Base-by-base conservation (phyloP, 2,329 filamentous ascomycete species). In the Cordyceps sp. region DNA sequence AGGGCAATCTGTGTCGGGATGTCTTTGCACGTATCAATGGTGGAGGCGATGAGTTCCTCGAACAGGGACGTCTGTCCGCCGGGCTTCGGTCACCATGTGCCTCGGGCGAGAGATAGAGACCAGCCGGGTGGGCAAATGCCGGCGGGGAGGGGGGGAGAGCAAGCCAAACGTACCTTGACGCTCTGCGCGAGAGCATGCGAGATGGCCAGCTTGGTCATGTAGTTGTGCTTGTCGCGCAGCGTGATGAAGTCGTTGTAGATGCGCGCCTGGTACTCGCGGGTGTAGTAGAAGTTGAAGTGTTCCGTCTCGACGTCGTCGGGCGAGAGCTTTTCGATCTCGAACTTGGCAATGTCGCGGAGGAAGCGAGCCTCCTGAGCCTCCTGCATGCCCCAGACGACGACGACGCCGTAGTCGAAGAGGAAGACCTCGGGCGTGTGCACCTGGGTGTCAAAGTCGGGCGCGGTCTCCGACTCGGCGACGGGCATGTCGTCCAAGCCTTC, bases 201-300 rank as follows among this genome's bases (percentile, higher is more conserved):
- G 49, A 96, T 96, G 34, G 88, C 85, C 24, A 96, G 64, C 59
- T 96, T 96, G 43, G 80, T 92, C 90, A 96, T 96, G 60, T 96
- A 93, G 55, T 93, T 93, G 47, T 77, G 77, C 57, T 93, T 93
- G 46, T 96, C 88, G 30, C 86, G 70, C 37, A 98, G 58, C 3
- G 83, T 90, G 55, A 98, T 98, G 47, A 98, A 98, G 57, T 98
- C 90, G 56, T 98, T 98, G 68, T 98, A 98, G 54, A 98, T 98
- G 32, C 90, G 78, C 16, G 90, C 84, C 57, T 98, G 92, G 53
- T 98, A 98, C 51, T 96, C 88, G 46, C 81, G 73, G 4, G 90
- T 96, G 60, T 98, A 96, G 62, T 98, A 98, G 55, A 96, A 98
- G 54, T 98, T 98, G 66, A 98, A 98, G 48, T 88, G 84, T 55